Evolutionary conservation across 345 rosid genomes (phyloP).

Genomic region (Camelina neglecta): DNA sequence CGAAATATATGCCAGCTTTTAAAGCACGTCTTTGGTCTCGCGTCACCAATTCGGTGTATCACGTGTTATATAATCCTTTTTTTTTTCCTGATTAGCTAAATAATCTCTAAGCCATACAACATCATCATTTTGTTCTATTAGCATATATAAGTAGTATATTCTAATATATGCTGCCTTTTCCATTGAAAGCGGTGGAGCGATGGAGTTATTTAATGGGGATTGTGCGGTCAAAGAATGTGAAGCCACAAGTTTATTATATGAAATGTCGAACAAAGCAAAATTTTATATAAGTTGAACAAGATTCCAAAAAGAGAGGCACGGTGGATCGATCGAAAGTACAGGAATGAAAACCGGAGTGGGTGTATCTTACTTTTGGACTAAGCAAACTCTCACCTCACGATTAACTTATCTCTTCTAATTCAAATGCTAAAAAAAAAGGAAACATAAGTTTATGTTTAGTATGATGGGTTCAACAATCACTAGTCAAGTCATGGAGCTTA

Average conservation of each 20-base stretch:
- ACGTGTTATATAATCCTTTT: constrained; percentile 32
- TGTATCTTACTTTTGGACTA: constrained; percentile 18
- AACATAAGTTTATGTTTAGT: background rate
- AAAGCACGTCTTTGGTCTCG: constrained; percentile 29
- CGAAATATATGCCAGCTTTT: constrained; percentile 14
- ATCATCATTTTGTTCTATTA: background rate
- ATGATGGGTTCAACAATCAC: background rate
- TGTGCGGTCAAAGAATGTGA: constrained; percentile 32
- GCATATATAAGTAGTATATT: background rate
- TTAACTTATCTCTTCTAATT: background rate
- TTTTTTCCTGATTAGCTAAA: background rate
- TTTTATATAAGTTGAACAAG: constrained; percentile 4
- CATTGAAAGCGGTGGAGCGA: constrained; percentile 2
- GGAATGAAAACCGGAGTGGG: constrained; percentile 31
- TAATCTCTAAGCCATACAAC: too few relatives aligned
- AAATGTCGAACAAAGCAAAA: background rate
- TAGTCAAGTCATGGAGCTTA: background rate
- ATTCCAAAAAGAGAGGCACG: constrained; percentile 25
- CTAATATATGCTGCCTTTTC: background rate
- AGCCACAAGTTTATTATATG: constrained; percentile 32
- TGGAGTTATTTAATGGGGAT: background rate
- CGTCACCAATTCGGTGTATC: constrained; percentile 37
- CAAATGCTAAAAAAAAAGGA: background rate
- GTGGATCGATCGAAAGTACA: constrained; percentile 3
- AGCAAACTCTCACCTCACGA: constrained; percentile 20